Evolutionary conservation across 1,284 basidiomycete genomes (phyloP), one percentile per base, ranked within the genome.

Genomic region (Moniliella sp.): DNA sequence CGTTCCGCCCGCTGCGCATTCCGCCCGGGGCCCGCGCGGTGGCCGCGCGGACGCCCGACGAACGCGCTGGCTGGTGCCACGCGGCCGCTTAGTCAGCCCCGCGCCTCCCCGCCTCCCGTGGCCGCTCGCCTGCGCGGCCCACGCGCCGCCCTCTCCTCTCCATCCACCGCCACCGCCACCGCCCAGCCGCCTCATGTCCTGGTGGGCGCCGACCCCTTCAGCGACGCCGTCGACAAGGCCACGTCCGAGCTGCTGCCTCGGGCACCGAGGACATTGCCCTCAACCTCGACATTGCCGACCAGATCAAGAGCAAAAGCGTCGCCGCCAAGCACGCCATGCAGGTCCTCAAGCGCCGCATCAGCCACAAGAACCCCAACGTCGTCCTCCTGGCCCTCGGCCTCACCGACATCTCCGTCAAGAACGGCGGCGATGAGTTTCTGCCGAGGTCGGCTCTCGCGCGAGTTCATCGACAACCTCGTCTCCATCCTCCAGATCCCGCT

Each of bases 301-400:
- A 88, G 64, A 48, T 99, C 56, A 73, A 84, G 35, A 82, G 83
- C 11, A 88, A 88, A 65, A 74, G 77, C 26, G 78, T 79, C 0
- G n/a, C 71, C 15, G 74, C 84, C 7, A 78, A 78, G 60, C 74
- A 78, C 40, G 79, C 88, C 1, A 79, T 86, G 75, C 76, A 77
- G 40, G 73, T 78, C 21, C 68, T 99, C 51, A 84, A 86, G 63
- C 70, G 74, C 19, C 70, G 88, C 25, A 65, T 97, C 30, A 75
- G 76, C 46, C 80, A 93, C 65, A 78, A 79, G 70, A 99, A 99
- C 61, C 86, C 84, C 1, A 91, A 94, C 46, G 84, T 93, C 7
- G 82, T n/a, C n/a, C n/a, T n/a, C n/a, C n/a, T n/a, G n/a, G n/a
- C n/a, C n/a, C n/a, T n/a, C n/a, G n/a, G n/a, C n/a, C 39, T 94